phyloP scores from a whole-genome alignment of 257 asterid genomes.

The Gentiana macrophylla region DNA sequence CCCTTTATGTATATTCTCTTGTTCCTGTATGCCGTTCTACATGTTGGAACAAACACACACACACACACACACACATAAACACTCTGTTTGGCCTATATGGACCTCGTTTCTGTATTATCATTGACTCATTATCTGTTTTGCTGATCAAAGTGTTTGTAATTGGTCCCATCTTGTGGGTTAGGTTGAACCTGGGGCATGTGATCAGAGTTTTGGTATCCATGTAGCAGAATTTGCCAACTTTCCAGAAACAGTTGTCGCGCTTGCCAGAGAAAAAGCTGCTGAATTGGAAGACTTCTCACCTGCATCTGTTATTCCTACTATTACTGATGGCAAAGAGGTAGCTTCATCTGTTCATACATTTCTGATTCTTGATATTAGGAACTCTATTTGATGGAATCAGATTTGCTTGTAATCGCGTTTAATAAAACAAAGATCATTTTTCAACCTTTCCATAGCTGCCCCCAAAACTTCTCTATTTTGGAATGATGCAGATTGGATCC shows the following conservation, averaged over 20 bases:
- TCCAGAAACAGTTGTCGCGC: conserved; percentile 81
- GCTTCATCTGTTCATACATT: background rate
- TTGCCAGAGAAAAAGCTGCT: conserved; percentile 91
- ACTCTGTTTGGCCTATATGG: no score
- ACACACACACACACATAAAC: no score
- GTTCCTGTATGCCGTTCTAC: no score
- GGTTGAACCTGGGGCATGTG: conserved; percentile 97
- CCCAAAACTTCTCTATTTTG: no score
- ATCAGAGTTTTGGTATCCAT: conserved; percentile 97
- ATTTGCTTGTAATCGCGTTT: no score
- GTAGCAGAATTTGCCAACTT: conserved; percentile 98
- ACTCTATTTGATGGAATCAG: no score
- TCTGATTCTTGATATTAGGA: background rate
- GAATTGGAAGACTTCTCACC: conserved; percentile 96
- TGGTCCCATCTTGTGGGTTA: conserved; percentile 16
- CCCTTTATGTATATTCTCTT: no score
- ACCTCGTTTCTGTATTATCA: no score
- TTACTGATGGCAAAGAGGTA: conserved; percentile 46
- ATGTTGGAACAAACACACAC: no score
- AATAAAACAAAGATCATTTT: no score
- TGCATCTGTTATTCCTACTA: conserved; percentile 21
- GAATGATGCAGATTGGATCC: no score
- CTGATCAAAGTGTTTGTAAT: conserved; percentile 8
- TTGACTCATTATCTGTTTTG: background rate
- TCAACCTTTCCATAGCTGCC: no score